These are phyloP conservation scores for Cyberlindnera mrakii DNA, from an alignment of 805 yeast genomes.

Conservation along the genomic window DNA sequence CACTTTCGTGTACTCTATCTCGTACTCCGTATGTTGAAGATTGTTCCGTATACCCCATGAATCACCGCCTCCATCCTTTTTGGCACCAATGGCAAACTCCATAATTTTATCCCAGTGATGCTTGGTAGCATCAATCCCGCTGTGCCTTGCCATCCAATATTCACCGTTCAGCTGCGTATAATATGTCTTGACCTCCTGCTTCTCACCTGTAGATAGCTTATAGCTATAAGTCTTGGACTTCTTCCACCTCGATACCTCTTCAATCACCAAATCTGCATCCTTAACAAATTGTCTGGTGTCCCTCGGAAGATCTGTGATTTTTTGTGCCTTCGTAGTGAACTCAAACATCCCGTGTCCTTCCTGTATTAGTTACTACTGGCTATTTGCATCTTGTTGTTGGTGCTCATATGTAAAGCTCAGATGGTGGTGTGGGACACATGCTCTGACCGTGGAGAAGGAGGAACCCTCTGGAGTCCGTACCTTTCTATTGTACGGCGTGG, in stretches of 20 bases:
- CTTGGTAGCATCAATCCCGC: constrained; percentile 18
- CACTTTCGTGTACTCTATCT: constrained; percentile 30
- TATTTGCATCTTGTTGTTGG: too few species aligned
- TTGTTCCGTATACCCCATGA: constrained; percentile 18
- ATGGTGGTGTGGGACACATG: too few species aligned
- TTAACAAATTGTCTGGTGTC: constrained; percentile 13
- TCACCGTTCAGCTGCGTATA: constrained; percentile 22
- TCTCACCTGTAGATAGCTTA: constrained; percentile 20
- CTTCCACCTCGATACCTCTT: constrained; percentile 25
- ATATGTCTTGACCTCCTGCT: constrained; percentile 28
- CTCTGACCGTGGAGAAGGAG: too few species aligned
- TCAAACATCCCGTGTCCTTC: not conserved
- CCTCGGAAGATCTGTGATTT: constrained; percentile 12
- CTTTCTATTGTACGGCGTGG: too few species aligned
- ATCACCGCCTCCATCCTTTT: constrained; percentile 6
- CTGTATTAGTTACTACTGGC: too few species aligned
- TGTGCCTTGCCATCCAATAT: constrained; percentile 30
- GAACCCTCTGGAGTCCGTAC: too few species aligned
- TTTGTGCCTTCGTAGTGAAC: constrained; percentile 11
- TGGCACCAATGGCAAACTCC: constrained; percentile 26
- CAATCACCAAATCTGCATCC: constrained; percentile 23
- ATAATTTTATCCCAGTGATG: constrained; percentile 24
- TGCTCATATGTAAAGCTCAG: too few species aligned
- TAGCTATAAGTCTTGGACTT: constrained; percentile 27
- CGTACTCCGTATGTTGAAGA: constrained; percentile 27